Evolutionary conservation across 768 basidiomycete genomes (phyloP), one percentile per base, ranked within the genome.

Genomic region (Phylloporus rhodoxanthus): DNA sequence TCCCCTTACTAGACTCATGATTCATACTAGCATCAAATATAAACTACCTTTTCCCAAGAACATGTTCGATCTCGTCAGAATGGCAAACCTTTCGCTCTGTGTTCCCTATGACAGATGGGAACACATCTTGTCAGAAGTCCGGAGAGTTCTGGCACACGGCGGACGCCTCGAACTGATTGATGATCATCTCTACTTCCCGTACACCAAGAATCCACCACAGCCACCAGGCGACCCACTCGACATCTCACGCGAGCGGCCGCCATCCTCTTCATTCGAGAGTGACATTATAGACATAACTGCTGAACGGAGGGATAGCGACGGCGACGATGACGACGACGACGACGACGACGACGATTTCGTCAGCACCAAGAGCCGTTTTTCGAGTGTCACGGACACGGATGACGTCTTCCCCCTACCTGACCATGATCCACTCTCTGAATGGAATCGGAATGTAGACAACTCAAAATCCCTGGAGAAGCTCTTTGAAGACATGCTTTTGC

Each of bases 161-260:
- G 88, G 89, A 4, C 75, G 78, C 8, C 68, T 91, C 2, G 89
- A 91, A 63, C 57, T 89, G 42, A 79, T 91, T 44, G 85, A 88
- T 64, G 87, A 91, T 63, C 69, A 84, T 56, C 68, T 85, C 29
- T 63, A 77, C 54, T 87, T 87, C 57, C 82, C 86, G 1, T 80
- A 78, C 50, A 70, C 74, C 15, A 67, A 62, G 43, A 42, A n/a
- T 30, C 57, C 53, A 34, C 61, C 50, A 49, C 68, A 36, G 30
- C 59, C 52, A 38, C 36, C 47, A 15, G 23, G 21, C 21, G 30
- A 42, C 47, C 49, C 53, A 9, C 48, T 53, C 38, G 41, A 3
- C 5, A 29, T n/a, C 17, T 10, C 47, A 26, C 34, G 13, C 29
- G 3, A 40, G 23, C 45, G 8, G n/a, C 49, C 40, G 36, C 40